Evolutionary conservation across 2,329 filamentous ascomycete genomes (phyloP).

Genomic region (Dactylellina cionopaga): DNA sequence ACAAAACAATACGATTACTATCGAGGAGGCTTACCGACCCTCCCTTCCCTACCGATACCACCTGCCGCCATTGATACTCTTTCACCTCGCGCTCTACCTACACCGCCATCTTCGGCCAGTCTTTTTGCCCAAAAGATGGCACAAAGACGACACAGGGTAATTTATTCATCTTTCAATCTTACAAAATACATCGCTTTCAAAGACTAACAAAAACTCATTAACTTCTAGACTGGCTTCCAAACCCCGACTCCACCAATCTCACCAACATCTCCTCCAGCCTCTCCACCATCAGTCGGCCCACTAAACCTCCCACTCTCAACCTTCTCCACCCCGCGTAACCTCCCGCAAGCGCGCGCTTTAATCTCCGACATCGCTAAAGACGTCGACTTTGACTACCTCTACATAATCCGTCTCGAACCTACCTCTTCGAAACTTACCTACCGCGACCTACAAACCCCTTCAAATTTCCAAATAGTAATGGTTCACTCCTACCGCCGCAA

Average conservation of each 20-base stretch:
- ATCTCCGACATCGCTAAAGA: constrained; percentile 35
- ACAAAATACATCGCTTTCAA: not conserved
- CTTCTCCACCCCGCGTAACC: constrained; percentile 21
- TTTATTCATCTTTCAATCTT: not conserved
- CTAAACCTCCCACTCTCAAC: constrained; percentile 28
- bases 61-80: constrained; percentile 29
- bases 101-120: constrained; percentile 12
- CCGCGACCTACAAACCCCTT: constrained; percentile 13
- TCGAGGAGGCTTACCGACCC: constrained; percentile 10
- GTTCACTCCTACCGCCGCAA: constrained; percentile 48
- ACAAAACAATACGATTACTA: not conserved
- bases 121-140: constrained; percentile 8
- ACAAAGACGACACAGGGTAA: constrained; percentile 23
- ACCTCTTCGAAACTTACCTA: constrained; percentile 27
- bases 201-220: not conserved
- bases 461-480: constrained; percentile 39
- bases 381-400: constrained; percentile 49
- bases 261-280: constrained; percentile 2
- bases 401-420: constrained; percentile 46
- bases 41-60: constrained; percentile 42
- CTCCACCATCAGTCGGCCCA: not conserved
- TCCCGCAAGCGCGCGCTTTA: constrained; percentile 18
- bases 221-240: not conserved
- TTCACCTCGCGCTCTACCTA: constrained; percentile 19
- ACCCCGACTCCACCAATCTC: constrained; percentile 35